Conservation (phyloP, 2,329 filamentous ascomycete species). For the Capronia americana region DNA sequence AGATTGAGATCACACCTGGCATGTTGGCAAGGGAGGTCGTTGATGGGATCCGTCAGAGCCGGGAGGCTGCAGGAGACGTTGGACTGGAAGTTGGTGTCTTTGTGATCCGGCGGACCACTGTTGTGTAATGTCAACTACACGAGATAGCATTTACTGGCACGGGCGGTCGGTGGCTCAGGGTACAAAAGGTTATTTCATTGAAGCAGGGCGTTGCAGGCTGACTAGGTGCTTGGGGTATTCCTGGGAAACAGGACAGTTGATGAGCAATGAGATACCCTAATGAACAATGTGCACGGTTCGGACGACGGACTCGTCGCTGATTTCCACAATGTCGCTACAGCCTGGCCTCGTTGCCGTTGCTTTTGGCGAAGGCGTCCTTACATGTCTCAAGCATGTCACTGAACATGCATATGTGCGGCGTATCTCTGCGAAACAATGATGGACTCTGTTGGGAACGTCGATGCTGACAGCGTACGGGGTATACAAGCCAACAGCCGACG, state of each 20-base stretch:
- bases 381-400: background rate
- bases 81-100: slow-evolving; percentile 58
- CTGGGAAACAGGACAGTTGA: slow-evolving; percentile 23
- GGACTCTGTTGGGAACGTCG: background rate
- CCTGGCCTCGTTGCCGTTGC: background rate
- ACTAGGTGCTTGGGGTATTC: slow-evolving; percentile 6
- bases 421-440: background rate
- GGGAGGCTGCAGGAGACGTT: slow-evolving; percentile 48
- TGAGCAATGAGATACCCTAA: slow-evolving; percentile 33
- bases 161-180: slow-evolving; percentile 1
- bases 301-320: background rate
- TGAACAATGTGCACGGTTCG: background rate
- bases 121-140: slow-evolving; percentile 24
- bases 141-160: slow-evolving; percentile 13
- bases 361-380: background rate
- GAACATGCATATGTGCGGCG: background rate
- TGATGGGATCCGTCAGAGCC: slow-evolving; percentile 61
- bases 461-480: background rate
- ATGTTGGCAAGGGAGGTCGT: slow-evolving; percentile 65
- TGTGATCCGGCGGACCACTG: slow-evolving; percentile 51
- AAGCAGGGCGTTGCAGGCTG: slow-evolving; percentile 31
- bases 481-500: background rate
- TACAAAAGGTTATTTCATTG: slow-evolving; percentile 9
- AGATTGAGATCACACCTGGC: slow-evolving; percentile 58
- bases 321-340: background rate